phyloP scores from a whole-genome alignment of 352 stramenopile genomes.

The Ophiocytium majus region DNA sequence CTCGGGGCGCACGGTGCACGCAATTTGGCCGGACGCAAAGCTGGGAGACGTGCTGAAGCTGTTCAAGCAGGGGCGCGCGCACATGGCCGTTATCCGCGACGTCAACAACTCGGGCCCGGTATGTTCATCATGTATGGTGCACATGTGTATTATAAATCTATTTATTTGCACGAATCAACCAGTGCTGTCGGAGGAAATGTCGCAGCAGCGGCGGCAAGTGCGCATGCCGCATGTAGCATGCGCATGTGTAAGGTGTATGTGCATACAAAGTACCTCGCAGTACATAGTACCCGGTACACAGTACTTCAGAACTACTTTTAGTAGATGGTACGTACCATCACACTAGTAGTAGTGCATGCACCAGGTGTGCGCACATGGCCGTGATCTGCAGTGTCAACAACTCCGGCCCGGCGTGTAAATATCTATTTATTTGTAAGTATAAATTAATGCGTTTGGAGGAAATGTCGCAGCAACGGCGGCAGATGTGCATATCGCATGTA shows the following conservation, averaged over 20 bases:
- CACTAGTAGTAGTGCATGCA: no score
- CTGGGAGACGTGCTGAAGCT: slow-evolving; percentile 85
- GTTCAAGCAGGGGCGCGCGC: slow-evolving; percentile 84
- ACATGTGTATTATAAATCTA: background rate
- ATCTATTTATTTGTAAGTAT: background rate
- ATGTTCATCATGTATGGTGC: background rate
- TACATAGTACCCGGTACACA: no score
- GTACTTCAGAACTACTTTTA: no score
- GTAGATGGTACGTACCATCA: no score
- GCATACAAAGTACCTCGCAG: no score
- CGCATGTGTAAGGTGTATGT: slow-evolving; percentile 67
- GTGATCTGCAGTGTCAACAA: slow-evolving; percentile 86
- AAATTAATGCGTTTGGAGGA: background rate
- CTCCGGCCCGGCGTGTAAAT: slow-evolving; percentile 31
- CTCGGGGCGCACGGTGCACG: slow-evolving; percentile 65
- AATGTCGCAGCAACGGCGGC: no score
- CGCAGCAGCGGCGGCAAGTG: slow-evolving; percentile 82
- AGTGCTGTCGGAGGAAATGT: slow-evolving; percentile 80
- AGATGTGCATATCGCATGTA: no score
- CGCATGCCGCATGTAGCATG: slow-evolving; percentile 86
- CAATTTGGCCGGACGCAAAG: slow-evolving; percentile 80
- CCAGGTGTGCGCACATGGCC: no score
- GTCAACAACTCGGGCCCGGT: slow-evolving; percentile 68
- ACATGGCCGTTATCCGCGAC: slow-evolving; percentile 89
- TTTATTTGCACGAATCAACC: slow-evolving; percentile 6